Percentiles rank a stretch among this genome's conserved stretches.
Conservation (phyloP, 176 grass and related monocot genomes). For the Avena eriantha region DNA sequence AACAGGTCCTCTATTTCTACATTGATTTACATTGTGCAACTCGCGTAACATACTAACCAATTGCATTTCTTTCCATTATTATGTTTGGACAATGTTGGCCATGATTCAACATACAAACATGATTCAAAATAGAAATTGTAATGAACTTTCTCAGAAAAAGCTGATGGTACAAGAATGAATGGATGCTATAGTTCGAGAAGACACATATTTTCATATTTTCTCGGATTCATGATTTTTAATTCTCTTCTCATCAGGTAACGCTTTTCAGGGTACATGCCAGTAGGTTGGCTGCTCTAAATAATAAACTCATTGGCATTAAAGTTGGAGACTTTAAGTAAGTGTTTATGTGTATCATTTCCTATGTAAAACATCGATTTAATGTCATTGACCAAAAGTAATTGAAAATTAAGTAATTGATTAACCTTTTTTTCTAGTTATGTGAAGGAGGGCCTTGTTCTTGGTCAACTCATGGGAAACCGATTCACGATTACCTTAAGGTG, state of each 20-base stretch:
- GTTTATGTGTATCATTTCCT: constrained; percentile 28
- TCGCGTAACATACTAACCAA: background rate
- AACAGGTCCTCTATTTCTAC: constrained; percentile 55
- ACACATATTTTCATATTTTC: background rate
- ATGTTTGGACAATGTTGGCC: constrained; percentile 23
- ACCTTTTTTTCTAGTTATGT: constrained; percentile 66
- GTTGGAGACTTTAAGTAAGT: constrained; percentile 93
- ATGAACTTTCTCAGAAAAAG: constrained; percentile 9
- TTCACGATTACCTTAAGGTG: constrained; percentile 95
- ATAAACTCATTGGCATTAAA: constrained; percentile 78
- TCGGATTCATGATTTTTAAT: constrained; percentile 23
- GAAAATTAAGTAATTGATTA: constrained; percentile 27
- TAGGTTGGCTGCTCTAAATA: constrained; percentile 81
- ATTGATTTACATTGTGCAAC: background rate
- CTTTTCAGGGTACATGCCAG: constrained; percentile 84
- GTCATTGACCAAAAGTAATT: constrained; percentile 3
- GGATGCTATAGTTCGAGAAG: constrained; percentile 17
- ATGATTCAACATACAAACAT: constrained; percentile 20
- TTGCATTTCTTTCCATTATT: constrained; percentile 15
- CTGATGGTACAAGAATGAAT: background rate
- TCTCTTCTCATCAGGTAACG: constrained; percentile 68
- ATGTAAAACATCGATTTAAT: background rate
- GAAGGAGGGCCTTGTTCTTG: constrained; percentile 82
- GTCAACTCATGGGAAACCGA: constrained; percentile 78
- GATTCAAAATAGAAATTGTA: constrained; percentile 3